Evolutionary conservation across 257 asterid genomes (phyloP), one percentile per base, ranked within the genome.

Genomic region (Cynanchum wilfordii): DNA sequence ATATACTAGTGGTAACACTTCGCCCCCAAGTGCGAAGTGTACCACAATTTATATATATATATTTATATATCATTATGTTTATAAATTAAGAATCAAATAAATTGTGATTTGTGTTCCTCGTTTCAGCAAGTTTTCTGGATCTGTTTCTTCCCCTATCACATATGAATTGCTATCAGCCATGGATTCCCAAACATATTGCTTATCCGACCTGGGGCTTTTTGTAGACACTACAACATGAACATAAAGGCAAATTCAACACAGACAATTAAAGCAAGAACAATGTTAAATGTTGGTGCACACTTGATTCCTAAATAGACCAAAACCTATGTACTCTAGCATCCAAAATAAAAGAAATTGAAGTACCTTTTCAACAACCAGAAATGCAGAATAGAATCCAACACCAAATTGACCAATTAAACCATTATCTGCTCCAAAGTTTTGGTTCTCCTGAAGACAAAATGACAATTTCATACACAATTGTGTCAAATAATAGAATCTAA

Each of bases 321-420:
- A 44, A 16, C 3, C 2, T n/a, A 9, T 16, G 7, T 30, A 24
- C 1, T 11, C 33, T 66, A 30, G 44, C 55, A 59, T 16, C 5
- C 15, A 65, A 55, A 29, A 33, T 33, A 33, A 65, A 13, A 7
- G 1, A 69, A 25, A 51, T 33, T 0, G 4, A 49, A 25, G 59
- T 76, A 94, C 99, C 99, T 85, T 91, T 40, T 95, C 87, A 78
- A 98, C 88, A 75, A 95, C 97, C 79, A 95, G 75, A 82, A 95
- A 95, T 58, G 99, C 94, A 54, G 98, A 95, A 78, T 95, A 95
- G 84, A 95, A 95, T 19, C 99, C 99, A 52, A 95, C 99, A 72
- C 99, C 99, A 78, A 95, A 95, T 76, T 95, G 99, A 74, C 99
- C 99, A 79, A 95, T 95, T 90, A 95, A 89, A 83, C 98, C 85